Evolutionary conservation across 2,329 filamentous ascomycete genomes (phyloP), one percentile per base, ranked within the genome.

Genomic region (Magnaporthiopsis rhizophila): DNA sequence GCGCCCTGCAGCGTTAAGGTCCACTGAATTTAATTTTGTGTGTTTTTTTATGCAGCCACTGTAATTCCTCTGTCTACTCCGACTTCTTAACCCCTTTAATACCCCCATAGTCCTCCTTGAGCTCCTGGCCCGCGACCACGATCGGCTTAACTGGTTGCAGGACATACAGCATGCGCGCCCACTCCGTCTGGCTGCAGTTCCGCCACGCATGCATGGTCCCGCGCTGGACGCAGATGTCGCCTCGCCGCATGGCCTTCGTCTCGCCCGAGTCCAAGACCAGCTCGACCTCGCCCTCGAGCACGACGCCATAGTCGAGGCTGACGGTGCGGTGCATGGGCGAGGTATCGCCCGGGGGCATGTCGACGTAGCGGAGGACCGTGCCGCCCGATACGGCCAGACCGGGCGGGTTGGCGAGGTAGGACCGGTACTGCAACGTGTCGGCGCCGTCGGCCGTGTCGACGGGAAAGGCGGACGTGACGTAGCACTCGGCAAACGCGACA

Each of bases 141-240:
- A 71, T 61, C 1, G 65, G 28, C 59, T 64, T 1, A 64, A 66
- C 34, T 34, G 72, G 72, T 69, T 75, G 70, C 65, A 78, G 65
- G 1, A 77, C 73, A 71, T 80, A 73, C 69, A 72, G 63, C 74
- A 82, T 78, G 24, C 80, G 72, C 2, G 77, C 75, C 80, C 80
- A 82, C 24, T 78, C 75, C 0, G 74, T 79, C 56, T 74, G 67
- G 64, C 77, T 78, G 21, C 69, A 67, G 64, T 80, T 80, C 32
- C 70, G 67, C 78, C 78, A 80, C n/a, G 72, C 74, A 69, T 81
- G 79, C 69, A 74, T 77, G 12, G 78, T 80, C 4, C 72, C 79
- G 60, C 80, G 71, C 70, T 82, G 80, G 21, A 82, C 74, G 18
- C 75, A 74, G 18, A 81, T 72, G 69, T 82, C 80, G 0, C 80